Percentiles rank a stretch among this genome's conserved stretches.
phyloP scores from a whole-genome alignment of 345 rosid species.

The Pistacia integerrima region DNA sequence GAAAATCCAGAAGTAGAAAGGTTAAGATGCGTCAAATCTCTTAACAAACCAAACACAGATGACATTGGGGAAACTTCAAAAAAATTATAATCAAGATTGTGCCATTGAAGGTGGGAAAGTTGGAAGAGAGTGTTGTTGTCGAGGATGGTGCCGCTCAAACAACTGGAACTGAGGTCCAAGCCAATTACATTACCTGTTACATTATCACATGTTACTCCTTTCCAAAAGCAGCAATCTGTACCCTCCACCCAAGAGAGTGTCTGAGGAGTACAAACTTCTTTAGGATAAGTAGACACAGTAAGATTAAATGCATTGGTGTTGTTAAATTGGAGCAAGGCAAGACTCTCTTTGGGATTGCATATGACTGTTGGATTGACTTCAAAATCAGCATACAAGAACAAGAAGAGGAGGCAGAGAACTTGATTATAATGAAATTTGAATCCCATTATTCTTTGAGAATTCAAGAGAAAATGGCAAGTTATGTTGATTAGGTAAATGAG shows the following conservation, averaged over 20 bases:
- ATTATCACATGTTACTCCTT: background rate
- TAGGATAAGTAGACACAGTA: background rate
- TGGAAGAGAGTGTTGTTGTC: constrained; percentile 6
- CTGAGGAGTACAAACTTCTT: background rate
- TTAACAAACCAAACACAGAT: background rate
- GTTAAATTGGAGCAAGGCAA: background rate
- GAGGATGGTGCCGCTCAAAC: background rate
- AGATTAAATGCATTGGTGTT: background rate
- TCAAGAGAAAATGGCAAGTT: too few relatives aligned
- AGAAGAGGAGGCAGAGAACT: too few relatives aligned
- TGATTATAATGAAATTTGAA: too few relatives aligned
- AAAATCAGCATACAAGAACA: too few relatives aligned
- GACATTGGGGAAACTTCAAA: background rate
- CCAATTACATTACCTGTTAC: background rate
- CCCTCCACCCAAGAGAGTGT: constrained; percentile 1
- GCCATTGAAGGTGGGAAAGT: background rate
- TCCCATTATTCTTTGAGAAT: too few relatives aligned
- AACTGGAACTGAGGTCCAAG: constrained; percentile 14
- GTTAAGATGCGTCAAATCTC: constrained; percentile 9
- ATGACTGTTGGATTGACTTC: background rate
- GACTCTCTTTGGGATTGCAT: background rate
- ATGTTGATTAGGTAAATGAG: too few relatives aligned
- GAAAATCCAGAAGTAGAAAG: background rate
- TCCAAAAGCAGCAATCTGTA: constrained; percentile 15
- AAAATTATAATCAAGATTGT: background rate